Evolutionary conservation across 2,329 filamentous ascomycete genomes (phyloP), one percentile per base, ranked within the genome.

Genomic region (Calonectria pseudoreteaudii): DNA sequence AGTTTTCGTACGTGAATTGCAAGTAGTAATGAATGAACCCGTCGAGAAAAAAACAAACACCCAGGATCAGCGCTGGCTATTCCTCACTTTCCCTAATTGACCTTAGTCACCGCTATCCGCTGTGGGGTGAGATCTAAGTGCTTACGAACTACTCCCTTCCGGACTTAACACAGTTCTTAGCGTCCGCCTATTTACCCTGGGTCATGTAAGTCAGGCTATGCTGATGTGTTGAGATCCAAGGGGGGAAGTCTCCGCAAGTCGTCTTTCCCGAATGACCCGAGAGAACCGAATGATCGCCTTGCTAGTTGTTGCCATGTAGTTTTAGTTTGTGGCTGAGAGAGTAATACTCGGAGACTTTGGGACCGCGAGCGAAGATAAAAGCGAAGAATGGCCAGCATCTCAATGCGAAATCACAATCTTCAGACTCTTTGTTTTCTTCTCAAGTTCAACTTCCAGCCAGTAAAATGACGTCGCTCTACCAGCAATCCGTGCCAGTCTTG

Each of bases 401-500:
- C 4, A 16, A 41, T 34, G 8, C 5, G 7, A 2, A 16, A 30
- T 62, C 23, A 3, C 14, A 11, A 20, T 26, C 31, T 26, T n/a
- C 16, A 6, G 23, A 41, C 6, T 14, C 20, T 30, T 30, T 18
- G 26, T 20, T 4, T 20, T 18, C 20, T 28, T 65, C 16, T 28
- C 18, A 10, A 14, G 30, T 18, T 18, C 28, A 26, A 49, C 9
- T 11, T 53, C 4, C 34, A 26, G 49, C 11, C 56, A 41, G 47
- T 28, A 62, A 60, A 53, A 49, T 80, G 79, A 76, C 77, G 16
- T 76, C 78, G 0, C 76, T 80, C 11, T 80, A 80, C 52, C 65
- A 77, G 16, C 79, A 81, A 47, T 76, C 74, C 11, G 70, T 82
- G 0, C 81, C 81, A 3, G 80, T 82, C 20, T 68, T 82, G 38